Percentiles rank a stretch among this genome's conserved stretches.
These are phyloP conservation scores for Casuarina equisetifolia DNA, from an alignment of 306 rosid genomes.

Conservation along the genomic window DNA sequence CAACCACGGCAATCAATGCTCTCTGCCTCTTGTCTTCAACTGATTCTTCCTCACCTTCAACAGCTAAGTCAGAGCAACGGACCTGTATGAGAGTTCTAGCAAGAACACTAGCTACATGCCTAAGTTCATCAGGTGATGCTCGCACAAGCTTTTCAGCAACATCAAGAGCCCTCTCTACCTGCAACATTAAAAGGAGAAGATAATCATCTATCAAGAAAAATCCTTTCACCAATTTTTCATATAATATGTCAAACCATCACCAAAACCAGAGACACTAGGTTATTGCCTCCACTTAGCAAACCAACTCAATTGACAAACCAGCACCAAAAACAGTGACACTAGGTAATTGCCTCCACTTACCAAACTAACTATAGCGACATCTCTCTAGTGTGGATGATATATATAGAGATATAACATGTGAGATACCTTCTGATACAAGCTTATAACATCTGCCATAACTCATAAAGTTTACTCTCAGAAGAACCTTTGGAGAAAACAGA, in stretches of 20 bases:
- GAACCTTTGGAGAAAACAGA: conserved; percentile 3
- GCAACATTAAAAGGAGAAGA: conserved; percentile 25
- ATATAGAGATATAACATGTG: too few relatives aligned
- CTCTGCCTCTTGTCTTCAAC: conserved; percentile 86
- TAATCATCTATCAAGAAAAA: conserved; percentile 8
- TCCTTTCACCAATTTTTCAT: conserved; percentile 5
- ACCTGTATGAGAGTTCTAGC: conserved; percentile 81
- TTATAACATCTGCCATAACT: conserved; percentile 5
- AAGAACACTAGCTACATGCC: conserved; percentile 73
- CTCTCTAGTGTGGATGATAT: too few relatives aligned
- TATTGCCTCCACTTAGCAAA: conserved; percentile 15
- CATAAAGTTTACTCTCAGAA: conserved; percentile 7
- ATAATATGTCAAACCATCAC: not conserved
- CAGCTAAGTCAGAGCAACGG: conserved; percentile 87
- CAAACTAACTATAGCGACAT: too few relatives aligned
- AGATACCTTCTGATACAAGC: too few relatives aligned
- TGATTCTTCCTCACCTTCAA: conserved; percentile 90
- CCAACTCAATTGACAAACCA: not conserved
- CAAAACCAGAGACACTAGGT: conserved; percentile 7
- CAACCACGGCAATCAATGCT: conserved; percentile 73
- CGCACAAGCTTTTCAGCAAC: conserved; percentile 82
- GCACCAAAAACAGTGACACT: too few relatives aligned
- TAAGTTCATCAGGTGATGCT: conserved; percentile 93
- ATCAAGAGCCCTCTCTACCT: conserved; percentile 91
- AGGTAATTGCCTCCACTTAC: too few relatives aligned